phyloP scores from a whole-genome alignment of 2,329 filamentous ascomycete genomes.

The Stemphylium lycopersici region DNA sequence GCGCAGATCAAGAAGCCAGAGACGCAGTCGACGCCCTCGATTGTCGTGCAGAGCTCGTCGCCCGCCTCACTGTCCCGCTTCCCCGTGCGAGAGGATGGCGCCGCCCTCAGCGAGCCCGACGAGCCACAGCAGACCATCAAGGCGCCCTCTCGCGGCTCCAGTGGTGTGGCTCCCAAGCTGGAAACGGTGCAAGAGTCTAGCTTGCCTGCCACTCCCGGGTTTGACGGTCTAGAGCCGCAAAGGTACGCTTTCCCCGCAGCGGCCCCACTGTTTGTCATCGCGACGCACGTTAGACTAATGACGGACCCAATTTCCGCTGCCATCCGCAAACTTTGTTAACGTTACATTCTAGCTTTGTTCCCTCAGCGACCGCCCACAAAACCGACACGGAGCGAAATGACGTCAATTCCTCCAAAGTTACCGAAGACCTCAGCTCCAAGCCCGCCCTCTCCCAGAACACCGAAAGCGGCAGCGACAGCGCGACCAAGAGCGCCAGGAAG shows the following conservation, averaged over 20 bases:
- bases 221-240: slow-evolving; percentile 45
- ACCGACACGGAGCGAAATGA: slow-evolving; percentile 51
- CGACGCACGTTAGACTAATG: slow-evolving; percentile 29
- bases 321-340: slow-evolving; percentile 30
- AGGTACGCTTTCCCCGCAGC: slow-evolving; percentile 41
- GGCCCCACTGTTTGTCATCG: slow-evolving; percentile 37
- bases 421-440: slow-evolving; percentile 54
- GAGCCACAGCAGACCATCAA: slow-evolving; percentile 49
- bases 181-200: slow-evolving; percentile 94
- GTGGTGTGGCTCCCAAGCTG: slow-evolving; percentile 65
- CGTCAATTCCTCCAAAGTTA: slow-evolving; percentile 55
- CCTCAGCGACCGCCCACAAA: slow-evolving; percentile 27
- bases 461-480: slow-evolving; percentile 72
- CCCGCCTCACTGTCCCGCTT: slow-evolving; percentile 46
- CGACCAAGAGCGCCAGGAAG: slow-evolving; percentile 36
- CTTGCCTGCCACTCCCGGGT: slow-evolving; percentile 69
- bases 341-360: slow-evolving; percentile 24
- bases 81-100: slow-evolving; percentile 35
- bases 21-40: slow-evolving; percentile 48
- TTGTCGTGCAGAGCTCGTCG: slow-evolving; percentile 54
- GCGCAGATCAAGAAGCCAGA: slow-evolving; percentile 41
- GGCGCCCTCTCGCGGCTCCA: slow-evolving; percentile 59
- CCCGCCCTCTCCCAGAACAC: slow-evolving; percentile 47
- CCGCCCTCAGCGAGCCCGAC: slow-evolving; percentile 43
- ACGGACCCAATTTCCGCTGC: slow-evolving; percentile 24